These are phyloP conservation scores for Pestalotiopsis sp. DNA, from an alignment of 2,329 filamentous ascomycete genomes.

Conservation along the genomic window DNA sequence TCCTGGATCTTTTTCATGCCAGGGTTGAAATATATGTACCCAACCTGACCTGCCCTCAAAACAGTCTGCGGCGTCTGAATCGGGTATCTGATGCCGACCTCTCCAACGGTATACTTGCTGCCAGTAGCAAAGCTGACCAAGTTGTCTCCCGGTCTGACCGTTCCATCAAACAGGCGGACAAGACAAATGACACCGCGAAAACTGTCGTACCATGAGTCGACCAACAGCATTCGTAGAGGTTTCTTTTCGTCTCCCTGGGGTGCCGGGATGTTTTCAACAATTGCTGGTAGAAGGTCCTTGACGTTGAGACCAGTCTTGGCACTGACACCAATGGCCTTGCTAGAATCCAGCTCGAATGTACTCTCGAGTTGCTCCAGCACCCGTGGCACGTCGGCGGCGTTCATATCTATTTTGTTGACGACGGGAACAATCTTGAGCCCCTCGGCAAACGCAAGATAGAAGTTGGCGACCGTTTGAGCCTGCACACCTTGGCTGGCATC, in stretches of 20 bases:
- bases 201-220: slow-evolving; percentile 98
- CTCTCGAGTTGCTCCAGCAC: slow-evolving; percentile 85
- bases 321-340: slow-evolving; percentile 73
- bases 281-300: slow-evolving; percentile 76
- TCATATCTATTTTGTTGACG: slow-evolving; percentile 95
- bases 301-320: slow-evolving; percentile 95
- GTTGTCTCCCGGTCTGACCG: slow-evolving; percentile 79
- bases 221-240: slow-evolving; percentile 81
- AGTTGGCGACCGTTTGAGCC: slow-evolving; percentile 97
- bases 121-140: slow-evolving; percentile 88
- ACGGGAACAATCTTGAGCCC: slow-evolving; percentile 86
- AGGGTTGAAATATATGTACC: slow-evolving; percentile 96
- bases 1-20: slow-evolving; percentile 98
- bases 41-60: slow-evolving; percentile 89
- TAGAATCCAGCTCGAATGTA: slow-evolving; percentile 84
- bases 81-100: slow-evolving; percentile 96
- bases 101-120: slow-evolving; percentile 88
- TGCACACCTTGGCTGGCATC: slow-evolving; percentile 97
- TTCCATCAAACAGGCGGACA: slow-evolving; percentile 89
- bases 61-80: slow-evolving; percentile 79
- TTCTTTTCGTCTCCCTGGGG: slow-evolving; percentile 74
- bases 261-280: slow-evolving; percentile 82
- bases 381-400: slow-evolving; percentile 82
- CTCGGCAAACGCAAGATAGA: slow-evolving; percentile 95
- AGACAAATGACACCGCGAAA: slow-evolving; percentile 93